phyloP scores from a whole-genome alignment of 2,329 filamentous ascomycete species.

The Grosmannia penicillata region DNA sequence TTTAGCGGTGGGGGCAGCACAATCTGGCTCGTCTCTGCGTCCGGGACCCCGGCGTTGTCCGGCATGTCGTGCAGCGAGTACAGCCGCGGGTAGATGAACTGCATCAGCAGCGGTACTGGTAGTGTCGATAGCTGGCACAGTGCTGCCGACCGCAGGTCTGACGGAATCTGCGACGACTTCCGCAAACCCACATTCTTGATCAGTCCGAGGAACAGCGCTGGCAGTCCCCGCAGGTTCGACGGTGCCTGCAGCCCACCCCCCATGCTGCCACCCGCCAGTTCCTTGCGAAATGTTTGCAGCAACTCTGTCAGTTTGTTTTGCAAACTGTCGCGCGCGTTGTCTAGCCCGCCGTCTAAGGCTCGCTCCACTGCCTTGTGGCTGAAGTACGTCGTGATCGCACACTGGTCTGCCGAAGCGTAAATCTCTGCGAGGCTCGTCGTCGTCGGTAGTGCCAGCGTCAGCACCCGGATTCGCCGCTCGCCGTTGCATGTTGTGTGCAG shows the following conservation, averaged over 20 bases:
- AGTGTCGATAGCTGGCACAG: slow-evolving; percentile 89
- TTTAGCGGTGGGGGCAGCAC: slow-evolving; percentile 73
- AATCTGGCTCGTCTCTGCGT: slow-evolving; percentile 77
- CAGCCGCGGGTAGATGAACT: slow-evolving; percentile 77
- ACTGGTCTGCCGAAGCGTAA: slow-evolving; percentile 89
- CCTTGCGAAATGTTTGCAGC: slow-evolving; percentile 90
- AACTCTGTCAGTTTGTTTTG: slow-evolving; percentile 88
- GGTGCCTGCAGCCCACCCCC: slow-evolving; percentile 90
- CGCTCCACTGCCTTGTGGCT: slow-evolving; percentile 96
- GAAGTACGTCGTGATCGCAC: slow-evolving; percentile 85
- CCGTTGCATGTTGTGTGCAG: slow-evolving; percentile 97
- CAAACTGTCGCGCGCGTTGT: slow-evolving; percentile 78
- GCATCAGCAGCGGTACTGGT: slow-evolving; percentile 75
- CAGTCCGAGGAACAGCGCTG: slow-evolving; percentile 79
- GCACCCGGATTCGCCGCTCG: slow-evolving; percentile 83
- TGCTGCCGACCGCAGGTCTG: slow-evolving; percentile 83
- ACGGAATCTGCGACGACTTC: slow-evolving; percentile 86
- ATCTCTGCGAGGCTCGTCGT: slow-evolving; percentile 82
- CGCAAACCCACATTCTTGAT: slow-evolving; percentile 94
- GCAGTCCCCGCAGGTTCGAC: slow-evolving; percentile 75
- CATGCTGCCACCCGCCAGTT: slow-evolving; percentile 90
- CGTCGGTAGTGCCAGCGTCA: slow-evolving; percentile 86
- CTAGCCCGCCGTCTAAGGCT: slow-evolving; percentile 62
- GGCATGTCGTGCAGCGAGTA: slow-evolving; percentile 96
- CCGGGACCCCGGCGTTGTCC: slow-evolving; percentile 74